Evolutionary conservation across 2,329 filamentous ascomycete species (phyloP), one percentile per base, ranked within the genome.

Genomic region (Allantophomopsis lycopodina): DNA sequence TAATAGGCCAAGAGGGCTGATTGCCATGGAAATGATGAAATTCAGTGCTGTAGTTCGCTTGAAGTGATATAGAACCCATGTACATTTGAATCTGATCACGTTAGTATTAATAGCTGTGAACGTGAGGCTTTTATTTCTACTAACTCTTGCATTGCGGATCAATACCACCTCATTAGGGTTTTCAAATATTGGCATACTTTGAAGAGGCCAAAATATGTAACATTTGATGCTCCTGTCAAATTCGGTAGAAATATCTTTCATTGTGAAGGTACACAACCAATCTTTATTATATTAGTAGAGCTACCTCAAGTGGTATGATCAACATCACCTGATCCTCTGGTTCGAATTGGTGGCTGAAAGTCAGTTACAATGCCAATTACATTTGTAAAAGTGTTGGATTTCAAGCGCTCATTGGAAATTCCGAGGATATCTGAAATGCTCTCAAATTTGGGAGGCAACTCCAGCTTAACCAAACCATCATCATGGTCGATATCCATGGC

Each of bases 301-400:
- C 14, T n/a, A n/a, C 18, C 5, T 6, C 18, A 14, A 41, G 2
- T 31, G 32, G 8, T 3, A 36, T n/a, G 14, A 20, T 18, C 15
- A 8, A 35, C 56, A 7, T 46, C 58, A 68, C 83, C 79, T 17
- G 55, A 50, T 16, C 71, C 68, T 40, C 44, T 61, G 1, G 76
- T 76, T 10, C 54, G 41, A 1, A 62, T 64, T 1, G 75, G 71
- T 1, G 65, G 57, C 41, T 73, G 66, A 37, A 66, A 68, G 48
- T 89, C 83, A 38, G 74, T 72, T 3, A 89, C 71, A 4, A 89
- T 58, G 1, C 85, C 87, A 38, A 86, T 69, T 32, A 91, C 60
- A 57, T 65, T 79, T 46, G 78, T 62, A 5, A 61, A 20, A 12
- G 42, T 2, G 33, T 48, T 53, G 46, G 18, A 48, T 13, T 7